A percentile compares a stretch with the other conserved stretches of the same genome.
Conservation (phyloP, 441 rosid genomes). For the Pelargonium cotyledonis region DNA sequence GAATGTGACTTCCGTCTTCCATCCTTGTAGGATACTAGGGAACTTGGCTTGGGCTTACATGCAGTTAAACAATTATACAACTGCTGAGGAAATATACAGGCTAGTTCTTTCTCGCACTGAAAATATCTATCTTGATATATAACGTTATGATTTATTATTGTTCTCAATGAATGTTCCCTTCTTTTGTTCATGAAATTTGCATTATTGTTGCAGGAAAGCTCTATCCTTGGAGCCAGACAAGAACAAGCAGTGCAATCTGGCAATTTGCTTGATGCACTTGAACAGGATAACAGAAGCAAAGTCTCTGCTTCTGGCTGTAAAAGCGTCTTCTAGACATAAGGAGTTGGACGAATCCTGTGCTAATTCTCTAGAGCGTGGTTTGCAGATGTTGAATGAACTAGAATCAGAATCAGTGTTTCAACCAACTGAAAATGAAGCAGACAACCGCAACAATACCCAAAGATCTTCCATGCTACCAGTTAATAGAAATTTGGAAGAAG, state of each 20-base stretch:
- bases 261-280: constrained; percentile 68
- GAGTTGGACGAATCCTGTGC: constrained; percentile 55
- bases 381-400: constrained; percentile 41
- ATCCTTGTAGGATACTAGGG: constrained; percentile 53
- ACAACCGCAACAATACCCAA: neutral
- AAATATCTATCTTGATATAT: neutral
- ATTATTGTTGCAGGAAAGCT: constrained; percentile 48
- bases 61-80: constrained; percentile 65
- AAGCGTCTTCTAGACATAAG: constrained; percentile 29
- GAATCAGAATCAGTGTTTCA: constrained; percentile 23
- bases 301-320: constrained; percentile 47
- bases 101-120: constrained; percentile 15
- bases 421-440: constrained; percentile 11
- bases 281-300: constrained; percentile 64
- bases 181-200: neutral
- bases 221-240: constrained; percentile 53
- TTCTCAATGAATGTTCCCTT: neutral
- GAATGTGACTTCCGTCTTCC: constrained; percentile 1
- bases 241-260: constrained; percentile 75
- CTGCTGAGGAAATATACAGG: constrained; percentile 75
- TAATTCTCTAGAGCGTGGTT: constrained; percentile 68
- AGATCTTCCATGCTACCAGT: constrained; percentile 10
- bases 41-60: constrained; percentile 90
- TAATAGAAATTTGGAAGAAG: constrained; percentile 13
- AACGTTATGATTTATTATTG: neutral